Base-by-base conservation (phyloP, 805 yeast species). In the Cephaloascus albidus region DNA sequence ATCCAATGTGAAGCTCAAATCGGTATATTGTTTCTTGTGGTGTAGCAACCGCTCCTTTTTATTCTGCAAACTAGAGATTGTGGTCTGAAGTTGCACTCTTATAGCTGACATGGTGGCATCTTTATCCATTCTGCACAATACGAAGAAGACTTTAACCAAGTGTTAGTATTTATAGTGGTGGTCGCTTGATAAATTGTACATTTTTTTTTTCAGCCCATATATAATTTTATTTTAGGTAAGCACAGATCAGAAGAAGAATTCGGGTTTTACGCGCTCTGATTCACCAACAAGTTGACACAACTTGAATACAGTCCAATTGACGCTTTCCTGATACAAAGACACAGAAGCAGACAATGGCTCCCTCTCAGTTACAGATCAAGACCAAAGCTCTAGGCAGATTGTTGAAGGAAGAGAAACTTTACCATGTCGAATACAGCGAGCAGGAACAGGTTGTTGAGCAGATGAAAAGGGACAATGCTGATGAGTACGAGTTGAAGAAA, bases 341-440 rank as follows among this genome's bases (percentile, higher is more conserved):
- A n/a, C n/a, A n/a, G n/a, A 20, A 17, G 18, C 4, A 35, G 30
- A 49, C 38, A 53, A 82, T 82, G 84, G 69, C 86, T 2, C 93
- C 90, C 23, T 65, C 85, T 2, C 77, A 70, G 43, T 59, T 84
- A 33, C 84, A 81, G 49, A 83, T 86, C 54, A 85, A 84, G 48
- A 68, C 73, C 30, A 76, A 72, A 42, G 88, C 95, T 1, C 64
- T 86, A 38, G 69, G 72, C 43, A 68, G 95, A 44, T 63, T 87
- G 14, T 49, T 79, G 32, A 83, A 83, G 47, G 95, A 87, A 53
- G 78, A 78, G 44, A 52, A 52, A 10, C 63, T 75, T 27, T 86
- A 85, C 53, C 61, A 68, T 19, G 63, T 69, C 40, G 95, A 85
- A 49, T 64, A 74, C 30, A 55, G 54, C 14, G 80, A 77, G 36